Base-by-base conservation (phyloP, 148 eudicot genomes). In the Chenopodium album region DNA sequence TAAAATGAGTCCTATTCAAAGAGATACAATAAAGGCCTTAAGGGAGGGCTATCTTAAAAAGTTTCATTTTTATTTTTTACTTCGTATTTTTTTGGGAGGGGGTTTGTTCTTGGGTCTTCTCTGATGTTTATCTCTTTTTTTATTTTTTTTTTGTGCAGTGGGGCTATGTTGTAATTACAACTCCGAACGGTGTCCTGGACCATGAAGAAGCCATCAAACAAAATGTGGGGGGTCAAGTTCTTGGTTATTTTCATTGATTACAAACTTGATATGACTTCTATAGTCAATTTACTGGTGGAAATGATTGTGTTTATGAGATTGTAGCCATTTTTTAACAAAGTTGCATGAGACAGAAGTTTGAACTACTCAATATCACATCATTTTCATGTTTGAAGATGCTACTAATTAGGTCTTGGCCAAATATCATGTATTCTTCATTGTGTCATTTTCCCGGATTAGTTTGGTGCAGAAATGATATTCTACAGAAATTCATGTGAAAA, bases 151-250 rank as follows among this genome's bases (percentile, higher is more conserved):
- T 26, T 32, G 17, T 84, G 92, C 90, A 93, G 99, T 95, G 99
- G 98, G 99, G 98, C 64, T 93, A 95, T 47, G 93, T 95, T 47
- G 99, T 93, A 64, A 85, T 95, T 71, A 91, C 97, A 41, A 93
- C 99, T 54, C 98, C 98, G 34, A 95, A 93, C 76, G 98, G 97
- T 67, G 89, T 95, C 78, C 76, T 95, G 82, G 99, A 95, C 72
- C 99, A 95, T 79, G 98, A 95, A 89, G 98, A 93, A 82, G 98
- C 98, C 34, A 87, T 91, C 78, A 89, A 85, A 68, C 98, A 93
- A 81, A 92, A 93, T 59, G 93, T 92, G 13, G 98, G 98, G 29
- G 97, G 97, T 76, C 94, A 92, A 88, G 99, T 95, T 82, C 87
- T 95, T 73, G 98, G 99, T 70, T 93, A 90, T 80, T 95, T 95